A percentile compares a stretch with the other conserved stretches of the same genome.
Evolutionary conservation across 805 yeast genomes (phyloP).

Genomic region (Blastobotrys chiropterorum): DNA sequence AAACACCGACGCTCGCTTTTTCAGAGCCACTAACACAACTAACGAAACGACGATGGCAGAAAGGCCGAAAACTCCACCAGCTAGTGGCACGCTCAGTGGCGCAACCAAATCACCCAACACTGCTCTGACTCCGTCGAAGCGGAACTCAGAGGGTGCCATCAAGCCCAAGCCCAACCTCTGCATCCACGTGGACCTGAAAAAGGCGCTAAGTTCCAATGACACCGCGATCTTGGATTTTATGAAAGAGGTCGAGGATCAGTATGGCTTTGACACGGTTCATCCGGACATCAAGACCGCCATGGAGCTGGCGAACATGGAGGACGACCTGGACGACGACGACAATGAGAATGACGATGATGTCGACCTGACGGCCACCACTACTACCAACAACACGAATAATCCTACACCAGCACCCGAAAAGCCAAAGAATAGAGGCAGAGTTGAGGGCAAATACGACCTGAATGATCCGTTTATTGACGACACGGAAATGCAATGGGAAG

Average conservation of each 20-base stretch:
- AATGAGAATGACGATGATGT: slow-evolving; percentile 33
- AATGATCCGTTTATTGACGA: slow-evolving; percentile 97
- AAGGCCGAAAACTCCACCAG: slow-evolving; percentile 1
- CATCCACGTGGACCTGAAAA: slow-evolving; percentile 13
- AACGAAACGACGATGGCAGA: no score
- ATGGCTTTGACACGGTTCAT: slow-evolving; percentile 69
- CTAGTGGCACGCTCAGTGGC: not conserved
- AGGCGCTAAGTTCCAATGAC: slow-evolving; percentile 13
- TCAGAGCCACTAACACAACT: no score
- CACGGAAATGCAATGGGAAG: slow-evolving; percentile 86
- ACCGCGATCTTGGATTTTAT: slow-evolving; percentile 55
- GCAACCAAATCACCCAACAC: not conserved
- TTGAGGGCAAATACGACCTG: slow-evolving; percentile 85
- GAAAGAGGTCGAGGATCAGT: slow-evolving; percentile 72
- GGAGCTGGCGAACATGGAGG: slow-evolving; percentile 44
- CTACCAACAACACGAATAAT: slow-evolving; percentile 4
- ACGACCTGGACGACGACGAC: slow-evolving; percentile 41
- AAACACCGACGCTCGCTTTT: no score
- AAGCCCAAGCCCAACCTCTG: slow-evolving; percentile 11
- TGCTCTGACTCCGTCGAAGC: slow-evolving; percentile 7
- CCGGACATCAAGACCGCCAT: slow-evolving; percentile 54
- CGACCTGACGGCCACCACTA: slow-evolving; percentile 21
- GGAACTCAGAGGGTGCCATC: not conserved
- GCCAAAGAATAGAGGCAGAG: slow-evolving; percentile 52
- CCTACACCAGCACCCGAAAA: slow-evolving; percentile 26